These are phyloP conservation scores for Hypoxylon cercidicola DNA, from an alignment of 495 filamentous ascomycete species.

Conservation along the genomic window DNA sequence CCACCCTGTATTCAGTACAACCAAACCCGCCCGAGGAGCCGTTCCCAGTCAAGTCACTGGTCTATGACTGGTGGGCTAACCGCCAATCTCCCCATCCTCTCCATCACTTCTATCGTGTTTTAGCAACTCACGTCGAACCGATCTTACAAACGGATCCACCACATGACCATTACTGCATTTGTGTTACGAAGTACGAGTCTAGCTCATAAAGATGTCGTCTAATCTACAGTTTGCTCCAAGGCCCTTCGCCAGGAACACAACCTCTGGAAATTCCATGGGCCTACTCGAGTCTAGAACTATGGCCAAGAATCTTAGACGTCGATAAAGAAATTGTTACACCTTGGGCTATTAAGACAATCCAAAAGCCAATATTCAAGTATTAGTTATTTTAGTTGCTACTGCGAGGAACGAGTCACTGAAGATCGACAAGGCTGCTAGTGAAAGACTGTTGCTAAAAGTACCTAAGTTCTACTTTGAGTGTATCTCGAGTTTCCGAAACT, in stretches of 20 bases:
- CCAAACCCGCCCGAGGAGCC: constrained; percentile 17
- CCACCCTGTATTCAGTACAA: neutral
- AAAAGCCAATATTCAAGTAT: no score
- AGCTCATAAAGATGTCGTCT: no score
- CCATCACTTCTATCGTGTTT: constrained; percentile 10
- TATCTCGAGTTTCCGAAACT: no score
- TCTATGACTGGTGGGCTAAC: constrained; percentile 40
- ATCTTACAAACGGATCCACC: neutral
- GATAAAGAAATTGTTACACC: neutral
- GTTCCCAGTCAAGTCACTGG: constrained; percentile 28
- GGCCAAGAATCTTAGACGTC: neutral
- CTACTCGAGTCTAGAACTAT: neutral
- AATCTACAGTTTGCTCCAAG: no score
- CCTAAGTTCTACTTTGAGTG: no score
- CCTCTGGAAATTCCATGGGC: neutral
- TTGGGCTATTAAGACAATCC: neutral
- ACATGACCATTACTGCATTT: no score
- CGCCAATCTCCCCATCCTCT: constrained; percentile 37
- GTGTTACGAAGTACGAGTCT: no score
- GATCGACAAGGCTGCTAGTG: no score
- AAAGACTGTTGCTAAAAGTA: no score
- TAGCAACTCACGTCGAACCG: neutral
- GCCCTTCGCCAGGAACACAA: no score
- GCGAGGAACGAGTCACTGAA: no score
- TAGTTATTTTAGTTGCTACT: no score